Evolutionary conservation across 176 grass and related monocot genomes (phyloP), one percentile per base, ranked within the genome.

Genomic region (Tuctoria greenei): DNA sequence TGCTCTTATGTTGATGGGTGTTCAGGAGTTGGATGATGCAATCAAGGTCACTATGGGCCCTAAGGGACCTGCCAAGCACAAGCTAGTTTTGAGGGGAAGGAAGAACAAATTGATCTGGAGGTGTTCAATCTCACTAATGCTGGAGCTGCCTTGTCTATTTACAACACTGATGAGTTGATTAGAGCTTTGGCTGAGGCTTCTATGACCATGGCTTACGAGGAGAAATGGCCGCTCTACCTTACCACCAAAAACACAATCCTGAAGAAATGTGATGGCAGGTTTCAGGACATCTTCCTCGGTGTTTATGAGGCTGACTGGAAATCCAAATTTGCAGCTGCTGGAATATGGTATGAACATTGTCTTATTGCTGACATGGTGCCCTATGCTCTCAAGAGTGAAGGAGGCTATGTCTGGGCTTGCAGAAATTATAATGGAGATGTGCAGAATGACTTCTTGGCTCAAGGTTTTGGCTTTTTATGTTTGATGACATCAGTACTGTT

Each of bases 211-310:
- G 95, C 95, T 65, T 89, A 92, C 45, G 85, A 91, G 72, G 94
- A 98, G 86, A 98, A 92, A 82, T 94, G 88, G 95, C 95, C 95
- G 1, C 83, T 98, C 20, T 98, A 98, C 79, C 91, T 98, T 70
- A 98, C 91, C 72, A 98, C 95, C 37, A 98, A 98, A 75, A 98
- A 98, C 76, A 98, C 95, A 66, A 98, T 98, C 82, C 66, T 98
- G 76, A 98, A 98, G 72, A 98, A 98, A 79, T 98, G 94, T 50
- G 95, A 98, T 88, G 95, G 95, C 46, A 98, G 95, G 95, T 98
- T 94, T 47, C 94, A 94, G 84, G 95, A 94, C 59, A 98, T 98
- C 63, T 98, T 98, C 89, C 91, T 94, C 86, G 95, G 92, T 84
- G 76, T 98, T 39, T 98, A 98, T 83, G 95, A 98, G 81, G 82